Base-by-base conservation (phyloP, 148 eudicot species). In the Camellia sinensis region DNA sequence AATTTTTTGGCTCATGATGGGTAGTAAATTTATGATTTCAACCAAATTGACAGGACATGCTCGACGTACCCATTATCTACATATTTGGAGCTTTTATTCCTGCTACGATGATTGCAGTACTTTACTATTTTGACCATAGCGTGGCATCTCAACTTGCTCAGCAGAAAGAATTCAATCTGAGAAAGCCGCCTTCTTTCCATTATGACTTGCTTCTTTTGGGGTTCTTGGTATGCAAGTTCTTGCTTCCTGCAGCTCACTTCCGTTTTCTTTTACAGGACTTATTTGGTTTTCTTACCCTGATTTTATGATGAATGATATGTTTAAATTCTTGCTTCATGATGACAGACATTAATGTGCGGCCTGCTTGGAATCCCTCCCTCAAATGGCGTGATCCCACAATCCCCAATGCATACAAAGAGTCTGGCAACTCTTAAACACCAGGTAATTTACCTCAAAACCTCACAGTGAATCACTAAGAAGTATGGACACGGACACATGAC, bases 321-420 rank as follows among this genome's bases (percentile, higher is more conserved):
- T 52, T 22, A 57, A 29, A 67, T 53, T 37, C 12, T 71, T 66
- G 5, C 17, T 44, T 48, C 13, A 57, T 79, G 17, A 65, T 77
- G 83, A 72, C 86, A 94, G 98, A 91, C 94, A 44, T 80, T 94
- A 82, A 62, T 94, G 67, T 94, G 98, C 64, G 98, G 98, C 77
- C 92, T 94, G 60, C 13, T 94, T 17, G 98, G 98, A 10, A 90
- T 94, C 57, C 98, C 98, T 78, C 98, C 98, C 9, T 82, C 98
- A 76, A 94, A 94, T 68, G 98, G 98, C 73, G 98, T 94, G 67
- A 94, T 94, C 66, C 98, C 98, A 1, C 98, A 94, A 74, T 94
- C 98, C 74, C 98, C 98, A 67, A 94, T 94, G 98, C 98, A 94
- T 82, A 94, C 98, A 56, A 94, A 94, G 87, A 90, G 98, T 83